phyloP scores from a whole-genome alignment of 2,329 filamentous ascomycete species.

The Sclerotinia borealis region DNA sequence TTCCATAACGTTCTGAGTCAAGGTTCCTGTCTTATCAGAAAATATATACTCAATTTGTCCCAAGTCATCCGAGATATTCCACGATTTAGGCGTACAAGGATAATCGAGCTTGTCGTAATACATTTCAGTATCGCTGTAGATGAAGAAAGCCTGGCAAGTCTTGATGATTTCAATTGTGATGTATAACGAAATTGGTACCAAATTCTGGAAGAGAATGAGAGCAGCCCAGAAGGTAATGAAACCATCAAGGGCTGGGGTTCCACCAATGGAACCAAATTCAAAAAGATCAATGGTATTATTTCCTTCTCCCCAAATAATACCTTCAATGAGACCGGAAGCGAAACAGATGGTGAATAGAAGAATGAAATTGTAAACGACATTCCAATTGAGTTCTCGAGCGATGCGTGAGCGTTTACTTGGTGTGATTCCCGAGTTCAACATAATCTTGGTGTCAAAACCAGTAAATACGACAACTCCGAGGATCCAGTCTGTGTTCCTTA shows the following conservation, averaged over 20 bases:
- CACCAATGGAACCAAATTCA: conserved; percentile 78
- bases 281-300: conserved; percentile 75
- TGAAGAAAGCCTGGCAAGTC: conserved; percentile 90
- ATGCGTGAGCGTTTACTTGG: conserved; percentile 90
- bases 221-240: conserved; percentile 97
- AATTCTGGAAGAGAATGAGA: conserved; percentile 93
- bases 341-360: conserved; percentile 88
- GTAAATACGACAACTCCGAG: conserved; percentile 91
- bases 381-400: conserved; percentile 91
- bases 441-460: conserved; percentile 95
- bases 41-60: conserved; percentile 99
- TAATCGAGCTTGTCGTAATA: conserved; percentile 94
- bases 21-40: conserved; percentile 85
- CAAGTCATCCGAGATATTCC: conserved; percentile 98
- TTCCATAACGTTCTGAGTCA: conserved; percentile 95
- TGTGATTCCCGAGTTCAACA: conserved; percentile 95
- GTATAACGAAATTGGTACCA: conserved; percentile 96
- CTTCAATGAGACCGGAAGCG: conserved; percentile 76
- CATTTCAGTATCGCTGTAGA: conserved; percentile 94
- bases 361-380: conserved; percentile 93
- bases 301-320: conserved; percentile 69
- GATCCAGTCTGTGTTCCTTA: conserved; percentile 95
- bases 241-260: conserved; percentile 68
- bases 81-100: conserved; percentile 92
- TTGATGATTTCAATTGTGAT: conserved; percentile 95